phyloP scores from a whole-genome alignment of 441 rosid species.

The Croton laevigatus region DNA sequence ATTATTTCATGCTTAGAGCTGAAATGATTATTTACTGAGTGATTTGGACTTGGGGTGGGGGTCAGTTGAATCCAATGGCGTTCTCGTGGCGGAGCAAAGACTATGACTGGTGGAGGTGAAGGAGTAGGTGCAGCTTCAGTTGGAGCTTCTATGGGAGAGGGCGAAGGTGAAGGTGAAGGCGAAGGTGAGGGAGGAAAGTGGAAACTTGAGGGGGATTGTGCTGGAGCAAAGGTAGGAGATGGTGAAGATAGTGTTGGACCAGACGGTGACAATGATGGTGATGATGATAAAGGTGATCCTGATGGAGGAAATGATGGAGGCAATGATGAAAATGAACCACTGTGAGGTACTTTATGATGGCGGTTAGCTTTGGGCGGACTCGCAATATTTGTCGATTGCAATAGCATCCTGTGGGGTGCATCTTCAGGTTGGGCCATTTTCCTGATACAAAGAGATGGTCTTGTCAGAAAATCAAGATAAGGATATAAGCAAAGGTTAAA shows the following conservation, averaged over 20 bases:
- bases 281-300: slow-evolving; percentile 10
- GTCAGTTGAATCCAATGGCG: slow-evolving; percentile 16
- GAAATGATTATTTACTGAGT: slow-evolving; percentile 16
- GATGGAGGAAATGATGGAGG: slow-evolving; percentile 23
- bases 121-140: slow-evolving; percentile 28
- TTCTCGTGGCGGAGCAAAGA: slow-evolving; percentile 26
- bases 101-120: slow-evolving; percentile 14
- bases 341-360: neutral
- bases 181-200: slow-evolving; percentile 36
- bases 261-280: slow-evolving; percentile 15
- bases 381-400: slow-evolving; percentile 29
- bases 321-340: neutral
- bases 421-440: slow-evolving; percentile 22
- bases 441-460: slow-evolving; percentile 28
- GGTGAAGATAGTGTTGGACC: slow-evolving; percentile 13
- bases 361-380: slow-evolving; percentile 20
- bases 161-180: slow-evolving; percentile 41
- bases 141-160: slow-evolving; percentile 34
- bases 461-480: slow-evolving; percentile 7
- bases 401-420: slow-evolving; percentile 34
- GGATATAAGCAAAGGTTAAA: too few species aligned
- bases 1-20: slow-evolving; percentile 31
- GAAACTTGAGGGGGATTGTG: slow-evolving; percentile 28
- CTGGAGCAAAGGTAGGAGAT: slow-evolving; percentile 36
- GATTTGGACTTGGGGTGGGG: slow-evolving; percentile 37